phyloP scores from a whole-genome alignment of 2,329 filamentous ascomycete genomes.

The Penicillium digitatum region DNA sequence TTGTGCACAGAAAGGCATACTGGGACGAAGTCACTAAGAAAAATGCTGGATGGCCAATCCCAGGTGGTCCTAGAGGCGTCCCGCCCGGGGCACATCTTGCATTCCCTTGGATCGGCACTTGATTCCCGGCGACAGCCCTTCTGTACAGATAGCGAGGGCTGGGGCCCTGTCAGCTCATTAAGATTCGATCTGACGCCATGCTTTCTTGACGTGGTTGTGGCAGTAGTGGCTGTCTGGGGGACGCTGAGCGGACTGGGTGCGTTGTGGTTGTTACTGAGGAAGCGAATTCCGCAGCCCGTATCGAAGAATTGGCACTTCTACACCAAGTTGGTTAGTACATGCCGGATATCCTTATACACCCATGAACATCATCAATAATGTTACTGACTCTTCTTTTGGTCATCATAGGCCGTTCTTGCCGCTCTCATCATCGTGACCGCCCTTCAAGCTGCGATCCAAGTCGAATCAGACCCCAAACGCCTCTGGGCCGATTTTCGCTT shows the following conservation, averaged over 20 bases:
- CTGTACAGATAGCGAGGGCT: constrained; percentile 87
- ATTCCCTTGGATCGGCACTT: constrained; percentile 27
- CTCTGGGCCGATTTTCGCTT: constrained; percentile 83
- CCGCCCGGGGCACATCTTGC: constrained; percentile 26
- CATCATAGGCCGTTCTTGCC: constrained; percentile 57
- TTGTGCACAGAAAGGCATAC: constrained; percentile 22
- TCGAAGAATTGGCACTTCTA: constrained; percentile 90
- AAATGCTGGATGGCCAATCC: constrained; percentile 36
- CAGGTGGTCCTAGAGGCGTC: constrained; percentile 34
- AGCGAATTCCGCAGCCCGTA: constrained; percentile 62
- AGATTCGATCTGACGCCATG: constrained; percentile 96
- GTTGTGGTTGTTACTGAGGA: constrained; percentile 72
- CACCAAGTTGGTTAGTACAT: constrained; percentile 69
- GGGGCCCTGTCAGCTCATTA: constrained; percentile 83
- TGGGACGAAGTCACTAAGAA: constrained; percentile 24
- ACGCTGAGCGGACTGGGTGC: constrained; percentile 72
- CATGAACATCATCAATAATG: neutral
- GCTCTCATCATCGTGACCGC: constrained; percentile 65
- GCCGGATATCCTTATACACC: neutral
- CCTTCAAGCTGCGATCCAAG: constrained; percentile 72
- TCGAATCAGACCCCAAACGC: constrained; percentile 62
- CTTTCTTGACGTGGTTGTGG: constrained; percentile 90
- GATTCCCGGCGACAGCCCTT: constrained; percentile 58
- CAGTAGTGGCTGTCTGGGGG: constrained; percentile 72
- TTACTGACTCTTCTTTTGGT: neutral